These are phyloP conservation scores for Auxenochlorella protothecoides DNA, from an alignment of 139 green algal genomes.

Conservation along the genomic window DNA sequence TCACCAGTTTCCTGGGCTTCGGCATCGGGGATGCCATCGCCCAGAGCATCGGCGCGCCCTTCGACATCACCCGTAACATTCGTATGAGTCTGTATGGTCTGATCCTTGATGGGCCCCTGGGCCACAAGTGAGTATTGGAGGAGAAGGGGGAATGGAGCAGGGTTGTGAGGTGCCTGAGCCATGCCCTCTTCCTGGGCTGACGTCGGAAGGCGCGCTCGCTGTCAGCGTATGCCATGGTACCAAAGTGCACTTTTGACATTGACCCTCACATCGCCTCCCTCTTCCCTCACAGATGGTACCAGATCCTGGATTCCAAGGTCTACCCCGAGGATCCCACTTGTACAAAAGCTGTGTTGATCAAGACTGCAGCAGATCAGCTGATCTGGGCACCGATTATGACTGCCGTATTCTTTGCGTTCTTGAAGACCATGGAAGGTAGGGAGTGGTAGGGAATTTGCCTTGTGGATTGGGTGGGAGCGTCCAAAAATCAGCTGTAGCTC, in stretches of 20 bases:
- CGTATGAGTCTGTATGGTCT: constrained; percentile 40
- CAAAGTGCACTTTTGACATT: too few species aligned
- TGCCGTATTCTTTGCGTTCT: constrained; percentile 36
- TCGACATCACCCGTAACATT: not conserved
- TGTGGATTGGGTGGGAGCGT: too few species aligned
- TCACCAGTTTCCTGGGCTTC: constrained; percentile 51
- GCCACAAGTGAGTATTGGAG: not conserved
- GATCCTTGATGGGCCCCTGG: constrained; percentile 38
- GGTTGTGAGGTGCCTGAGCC: too few species aligned
- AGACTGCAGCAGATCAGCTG: constrained; percentile 46
- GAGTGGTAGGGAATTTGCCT: too few species aligned
- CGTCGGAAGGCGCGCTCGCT: too few species aligned
- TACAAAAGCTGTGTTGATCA: constrained; percentile 36
- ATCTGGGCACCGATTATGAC: constrained; percentile 42
- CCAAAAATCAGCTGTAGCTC: too few species aligned
- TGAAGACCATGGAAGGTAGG: constrained; percentile 30
- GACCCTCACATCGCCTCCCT: too few species aligned
- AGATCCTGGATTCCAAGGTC: constrained; percentile 33
- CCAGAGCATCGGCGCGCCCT: constrained; percentile 24
- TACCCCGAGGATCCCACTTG: constrained; percentile 27
- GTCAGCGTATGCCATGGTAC: too few species aligned
- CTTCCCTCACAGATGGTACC: constrained; percentile 21
- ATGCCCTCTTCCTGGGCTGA: too few species aligned
- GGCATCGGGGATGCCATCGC: constrained; percentile 51
- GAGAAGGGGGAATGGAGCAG: too few species aligned